These are phyloP conservation scores for Aspergillus nanangensis DNA, from an alignment of 495 filamentous ascomycete species.

Conservation along the genomic window DNA sequence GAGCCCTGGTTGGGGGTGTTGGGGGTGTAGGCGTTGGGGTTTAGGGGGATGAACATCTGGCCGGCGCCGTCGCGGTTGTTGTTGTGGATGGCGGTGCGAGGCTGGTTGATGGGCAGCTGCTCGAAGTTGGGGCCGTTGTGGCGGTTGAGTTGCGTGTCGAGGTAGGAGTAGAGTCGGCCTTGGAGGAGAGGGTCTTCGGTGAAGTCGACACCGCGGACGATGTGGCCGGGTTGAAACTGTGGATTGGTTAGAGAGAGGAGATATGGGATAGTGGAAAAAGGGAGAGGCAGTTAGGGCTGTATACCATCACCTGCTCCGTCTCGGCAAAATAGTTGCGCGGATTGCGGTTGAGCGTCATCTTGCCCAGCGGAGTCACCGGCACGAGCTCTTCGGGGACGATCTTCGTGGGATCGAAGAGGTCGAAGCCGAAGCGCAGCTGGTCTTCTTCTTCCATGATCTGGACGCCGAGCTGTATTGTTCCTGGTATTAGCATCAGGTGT, in stretches of 20 bases:
- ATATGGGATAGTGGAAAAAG: not conserved
- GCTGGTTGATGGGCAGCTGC: conserved; percentile 71
- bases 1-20: conserved; percentile 64
- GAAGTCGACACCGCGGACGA: conserved; percentile 71
- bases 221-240: conserved; percentile 64
- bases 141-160: conserved; percentile 71
- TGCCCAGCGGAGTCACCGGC: conserved; percentile 61
- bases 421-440: conserved; percentile 61
- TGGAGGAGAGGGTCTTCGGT: conserved; percentile 70
- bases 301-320: conserved; percentile 67
- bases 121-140: conserved; percentile 72
- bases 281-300: too few species aligned
- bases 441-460: conserved; percentile 71
- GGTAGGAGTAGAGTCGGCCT: conserved; percentile 70
- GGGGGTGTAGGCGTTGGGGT: conserved; percentile 54
- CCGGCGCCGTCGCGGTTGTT: conserved; percentile 57
- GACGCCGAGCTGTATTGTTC: conserved; percentile 46
- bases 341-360: conserved; percentile 66
- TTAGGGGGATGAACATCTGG: conserved; percentile 45
- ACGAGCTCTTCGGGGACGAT: conserved; percentile 69
- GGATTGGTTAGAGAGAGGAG: conserved; percentile 14
- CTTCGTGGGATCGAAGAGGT: conserved; percentile 73
- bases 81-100: conserved; percentile 60
- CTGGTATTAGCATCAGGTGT: conserved; percentile 4
- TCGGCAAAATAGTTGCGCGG: conserved; percentile 76